Evolutionary conservation across 345 rosid species (phyloP), one percentile per base, ranked within the genome.

Genomic region (Hypericum perforatum): DNA sequence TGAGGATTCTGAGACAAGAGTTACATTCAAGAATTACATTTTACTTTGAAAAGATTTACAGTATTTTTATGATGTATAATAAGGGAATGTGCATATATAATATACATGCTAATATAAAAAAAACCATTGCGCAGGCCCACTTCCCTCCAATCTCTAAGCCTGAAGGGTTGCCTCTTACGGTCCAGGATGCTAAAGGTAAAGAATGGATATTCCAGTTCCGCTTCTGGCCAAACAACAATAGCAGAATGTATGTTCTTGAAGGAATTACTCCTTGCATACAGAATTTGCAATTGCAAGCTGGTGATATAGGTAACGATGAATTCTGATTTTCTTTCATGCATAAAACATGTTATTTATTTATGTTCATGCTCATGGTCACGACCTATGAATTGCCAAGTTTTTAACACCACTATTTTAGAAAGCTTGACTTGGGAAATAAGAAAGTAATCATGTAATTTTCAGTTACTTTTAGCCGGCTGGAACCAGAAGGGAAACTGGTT

Each of bases 201-300:
- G 98, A 85, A 62, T 92, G 98, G 98, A 69, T 72, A 69, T 92
- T 92, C 73, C 96, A 78, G 70, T 88, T 88, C 70, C 96, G 95
- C 66, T 92, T 88, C 68, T 92, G 94, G 95, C 88, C 96, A 16
- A 92, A 81, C 78, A 80, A 70, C 59, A 81, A 82, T 63, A 85
- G 96, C 68, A 81, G 96, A 73, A 88, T 85, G 78, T 92, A 92
- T 81, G 88, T 88, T 67, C 68, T 92, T 62, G 98, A 88, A 65
- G 97, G 98, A 39, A 91, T 88, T 59, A 80, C 84, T 47, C 86
- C 94, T 57, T 92, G 94, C 82, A 77, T 92, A 68, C 96, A 92
- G 75, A 81, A 76, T 70, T 72, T 92, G 97, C 81, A 74, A 68
- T 67, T 88, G 77, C 98, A 88, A 76, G 96, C 98, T 11, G 98